Base-by-base conservation (phyloP, 495 filamentous ascomycete genomes). In the Neurospora tetraspora region DNA sequence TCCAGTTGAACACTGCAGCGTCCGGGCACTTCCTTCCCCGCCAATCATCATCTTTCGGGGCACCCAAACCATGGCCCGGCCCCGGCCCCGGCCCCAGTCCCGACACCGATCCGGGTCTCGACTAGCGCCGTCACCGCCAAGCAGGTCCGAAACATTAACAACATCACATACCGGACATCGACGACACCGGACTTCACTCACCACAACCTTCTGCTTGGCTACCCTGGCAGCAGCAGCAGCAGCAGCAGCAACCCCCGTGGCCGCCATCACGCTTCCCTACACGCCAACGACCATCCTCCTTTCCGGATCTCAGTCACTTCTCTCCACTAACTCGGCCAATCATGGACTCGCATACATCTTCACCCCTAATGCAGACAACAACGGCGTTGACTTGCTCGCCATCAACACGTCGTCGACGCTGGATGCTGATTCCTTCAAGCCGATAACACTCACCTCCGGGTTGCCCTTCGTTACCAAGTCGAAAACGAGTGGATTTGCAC, bases 231-330 rank as follows among this genome's bases (percentile, higher is more conserved):
- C 59, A n/a, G 43, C 45, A 31, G 39, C 47, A 27, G 61, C 23
- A 4, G 38, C 59, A n/a, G 43, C 45, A 31, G 39, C 53, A 27
- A 38, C 36, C 31, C 40, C 75, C 20, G 38, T 53, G 40, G 73
- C 73, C 23, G 76, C 80, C 39, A 77, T 85, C 71, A 79, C 83
- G 31, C 83, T 93, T 34, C 93, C 92, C 39, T 97, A 96, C 83
- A 88, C 87, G 34, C 92, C 94, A 0, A 92, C 94, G 0, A 86
- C 84, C 31, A 85, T 94, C 65, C 83, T 92, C 39, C 82, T 90
- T 5, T 79, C 87, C 12, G 78, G 81, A 39, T 82, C 86, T 47
- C 84, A 85, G 74, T 78, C 84, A 5, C 71, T 71, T 9, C 39
- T 71, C 59, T 80, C 82, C 4, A 72, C 85, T 71, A 80, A 83